Evolutionary conservation across 1,284 basidiomycete genomes (phyloP), one percentile per base, ranked within the genome.

Genomic region (Trametes sp.): DNA sequence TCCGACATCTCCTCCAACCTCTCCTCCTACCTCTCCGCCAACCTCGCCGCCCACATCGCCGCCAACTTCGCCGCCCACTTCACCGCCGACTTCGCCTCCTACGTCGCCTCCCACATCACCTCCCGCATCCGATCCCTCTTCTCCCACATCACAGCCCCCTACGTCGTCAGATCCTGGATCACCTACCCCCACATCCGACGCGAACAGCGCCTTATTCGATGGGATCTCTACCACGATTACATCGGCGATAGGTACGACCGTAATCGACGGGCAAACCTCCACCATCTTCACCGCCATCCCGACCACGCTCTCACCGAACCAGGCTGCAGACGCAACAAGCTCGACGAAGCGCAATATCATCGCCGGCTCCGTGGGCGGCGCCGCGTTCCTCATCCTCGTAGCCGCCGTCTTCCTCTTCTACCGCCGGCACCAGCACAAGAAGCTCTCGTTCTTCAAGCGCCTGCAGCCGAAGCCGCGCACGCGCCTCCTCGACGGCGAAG

Each of bases 291-390:
- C 65, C 23, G 26, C 63, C 5, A 63, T 69, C 24, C 62, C 71
- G 4, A 69, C 69, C 21, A 70, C 67, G 29, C 65, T 69, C 14
- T 61, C 62, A 23, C 38, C 51, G n/a, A 45, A 49, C 26, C 33
- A 57, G 10, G 14, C 29, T 21, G 31, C 46, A 14, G 36, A 42
- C 14, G 41, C 44, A 24, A 29, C 54, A 2, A 41, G 57, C 14
- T 50, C 59, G 5, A 68, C 65, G 14, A 78, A 78, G 49, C 79
- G 78, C 0, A 76, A 77, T 52, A 74, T 84, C 63, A 83, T 86
- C 42, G 79, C 78, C 0, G 84, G 84, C 9, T 77, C 81, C 48
- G 77, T 80, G 21, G 84, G 81, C n/a, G 82, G 75, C 16, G 74
- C 77, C 8, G 75, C 73, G 0, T 60, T 84, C 53, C 57, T 84